Evolutionary conservation across 2,329 filamentous ascomycete species (phyloP).

Genomic region (Colletotrichum lini): DNA sequence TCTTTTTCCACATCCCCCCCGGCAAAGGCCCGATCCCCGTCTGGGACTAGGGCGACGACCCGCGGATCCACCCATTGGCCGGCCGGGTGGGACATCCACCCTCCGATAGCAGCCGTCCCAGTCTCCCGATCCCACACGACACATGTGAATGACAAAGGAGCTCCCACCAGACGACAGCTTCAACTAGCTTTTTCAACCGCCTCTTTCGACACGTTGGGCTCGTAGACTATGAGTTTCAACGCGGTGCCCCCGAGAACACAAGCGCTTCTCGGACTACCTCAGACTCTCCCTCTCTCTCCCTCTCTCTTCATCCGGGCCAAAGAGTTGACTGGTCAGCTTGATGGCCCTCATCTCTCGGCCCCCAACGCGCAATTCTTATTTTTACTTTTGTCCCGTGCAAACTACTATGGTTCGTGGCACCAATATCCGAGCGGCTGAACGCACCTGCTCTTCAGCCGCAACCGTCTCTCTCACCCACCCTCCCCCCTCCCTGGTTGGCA

Average conservation of each 20-base stretch:
- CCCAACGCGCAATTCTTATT: background rate
- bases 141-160: constrained; percentile 40
- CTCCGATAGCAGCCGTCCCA: constrained; percentile 30
- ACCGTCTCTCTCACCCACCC: background rate
- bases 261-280: background rate
- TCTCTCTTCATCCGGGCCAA: background rate
- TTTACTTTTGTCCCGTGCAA: background rate
- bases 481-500: constrained; percentile 5
- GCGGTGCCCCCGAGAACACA: background rate
- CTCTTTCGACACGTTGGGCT: background rate
- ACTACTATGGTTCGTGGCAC: background rate
- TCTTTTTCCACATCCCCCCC: constrained; percentile 19
- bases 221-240: background rate
- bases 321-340: background rate
- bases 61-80: constrained; percentile 31
- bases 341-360: background rate
- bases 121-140: constrained; percentile 29
- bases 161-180: background rate
- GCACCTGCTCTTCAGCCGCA: constrained; percentile 23
- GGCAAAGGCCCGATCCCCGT: constrained; percentile 7
- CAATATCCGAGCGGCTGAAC: constrained; percentile 26
- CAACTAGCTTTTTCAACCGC: background rate
- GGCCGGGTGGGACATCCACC: constrained; percentile 8
- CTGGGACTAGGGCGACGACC: constrained; percentile 17
- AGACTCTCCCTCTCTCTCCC: background rate